Evolutionary conservation across 2,329 filamentous ascomycete species (phyloP).

Genomic region (Trematosphaeria pertusa): DNA sequence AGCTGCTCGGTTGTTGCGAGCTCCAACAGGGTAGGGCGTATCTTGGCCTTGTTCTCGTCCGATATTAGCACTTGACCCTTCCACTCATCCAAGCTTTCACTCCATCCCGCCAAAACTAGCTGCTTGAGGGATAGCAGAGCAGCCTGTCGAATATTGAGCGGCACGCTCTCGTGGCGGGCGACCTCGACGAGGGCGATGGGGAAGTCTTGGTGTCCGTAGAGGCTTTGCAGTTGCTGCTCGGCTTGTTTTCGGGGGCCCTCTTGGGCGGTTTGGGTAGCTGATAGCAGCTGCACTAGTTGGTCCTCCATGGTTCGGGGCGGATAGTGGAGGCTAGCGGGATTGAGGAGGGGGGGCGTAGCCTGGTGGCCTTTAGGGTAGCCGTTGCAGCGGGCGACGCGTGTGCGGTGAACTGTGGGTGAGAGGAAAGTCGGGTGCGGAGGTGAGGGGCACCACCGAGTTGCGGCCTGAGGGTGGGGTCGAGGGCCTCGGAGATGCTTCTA

Average conservation of each 20-base stretch:
- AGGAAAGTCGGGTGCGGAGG: conserved; percentile 6
- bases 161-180: conserved; percentile 75
- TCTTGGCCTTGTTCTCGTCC: conserved; percentile 74
- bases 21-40: conserved; percentile 77
- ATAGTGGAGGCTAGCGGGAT: conserved; percentile 10
- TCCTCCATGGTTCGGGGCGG: conserved; percentile 74
- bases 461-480: neutral
- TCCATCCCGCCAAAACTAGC: conserved; percentile 88
- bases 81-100: conserved; percentile 74
- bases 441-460: conserved; percentile 8
- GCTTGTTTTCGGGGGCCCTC: conserved; percentile 83
- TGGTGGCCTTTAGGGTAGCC: neutral
- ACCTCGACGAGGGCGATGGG: conserved; percentile 82
- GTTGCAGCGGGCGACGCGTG: neutral
- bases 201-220: conserved; percentile 73
- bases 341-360: neutral
- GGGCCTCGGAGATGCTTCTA: too few species aligned
- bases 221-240: conserved; percentile 79
- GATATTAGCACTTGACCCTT: conserved; percentile 71
- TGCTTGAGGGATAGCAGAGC: conserved; percentile 80
- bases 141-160: conserved; percentile 79
- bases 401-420: conserved; percentile 6
- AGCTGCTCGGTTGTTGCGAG: conserved; percentile 75
- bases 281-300: conserved; percentile 85
- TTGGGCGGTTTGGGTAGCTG: conserved; percentile 80